Evolutionary conservation across 1,284 basidiomycete genomes (phyloP), one percentile per base, ranked within the genome.

Genomic region (Irpex sp.): DNA sequence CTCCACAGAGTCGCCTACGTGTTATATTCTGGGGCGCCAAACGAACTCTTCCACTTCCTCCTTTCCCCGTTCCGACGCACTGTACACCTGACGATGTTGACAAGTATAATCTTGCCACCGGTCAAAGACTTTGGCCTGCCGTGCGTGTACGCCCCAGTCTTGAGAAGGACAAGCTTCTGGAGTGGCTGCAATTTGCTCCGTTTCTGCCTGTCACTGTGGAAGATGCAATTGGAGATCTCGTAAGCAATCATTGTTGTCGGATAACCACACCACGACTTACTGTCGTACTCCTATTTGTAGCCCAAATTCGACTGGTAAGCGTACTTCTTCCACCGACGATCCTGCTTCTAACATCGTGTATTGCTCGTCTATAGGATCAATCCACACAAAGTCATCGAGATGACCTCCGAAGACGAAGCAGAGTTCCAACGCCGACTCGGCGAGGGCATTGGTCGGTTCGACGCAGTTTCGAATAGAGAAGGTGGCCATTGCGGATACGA

Each of bases 21-120:
- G 81, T 89, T n/a, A 88, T 92, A 58, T 86, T 92, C 70, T 81
- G 82, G 77, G 90, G 82, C 46, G 83, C 88, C 4, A 81, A 79
- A 61, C 78, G 79, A 15, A 87, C 84, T 21, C 58, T 83, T 0
- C 71, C 79, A 8, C 72, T 90, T 5, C 90, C 89, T 0, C 72
- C 81, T 8, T 87, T 86, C 69, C 89, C 89, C 0, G 69, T 83
- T 19, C 89, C 90, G 0, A 81, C 84, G 0, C 86, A 90, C 71
- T 77, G 75, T 2, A 83, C 76, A 62, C 68, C 74, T 6, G 71
- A 68, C 26, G 68, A 71, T 15, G 58, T 67, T 0, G 64, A 66
- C 65, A 69, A 36, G 60, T 83, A 51, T 67, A 66, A 49, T 78
- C 83, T 54, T 66, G 79, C 50, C 73, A 82, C 57, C 74, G 84